Evolutionary conservation across 495 filamentous ascomycete genomes (phyloP), one percentile per base, ranked within the genome.

Genomic region (Lasiosphaeria hispida): DNA sequence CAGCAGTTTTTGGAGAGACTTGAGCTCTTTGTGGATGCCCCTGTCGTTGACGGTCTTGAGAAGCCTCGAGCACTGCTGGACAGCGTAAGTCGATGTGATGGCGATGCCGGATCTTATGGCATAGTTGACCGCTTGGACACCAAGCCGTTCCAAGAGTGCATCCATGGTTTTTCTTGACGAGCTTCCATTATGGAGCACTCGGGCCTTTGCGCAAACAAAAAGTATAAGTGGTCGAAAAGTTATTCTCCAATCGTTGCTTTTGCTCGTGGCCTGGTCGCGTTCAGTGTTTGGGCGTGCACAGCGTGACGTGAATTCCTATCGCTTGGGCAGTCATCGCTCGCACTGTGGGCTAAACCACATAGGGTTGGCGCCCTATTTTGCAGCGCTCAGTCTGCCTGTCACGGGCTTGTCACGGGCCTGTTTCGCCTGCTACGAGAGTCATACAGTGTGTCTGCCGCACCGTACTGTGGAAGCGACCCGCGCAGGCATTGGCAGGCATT

Each of bases 81-180:
- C 84, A 34, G 93, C 90, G 80, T 90, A 97, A 40, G 80, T 83
- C 43, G 89, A 90, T 0, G 94, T 96, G 52, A 97, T 84, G 10
- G 86, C 85, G 56, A 99, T 86, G 40, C 92, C 95, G n/a, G 90
- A 94, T 60, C 87, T 78, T 59, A 96, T 89, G 71, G 90, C 91
- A 81, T 90, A 92, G 73, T 91, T 96, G 83, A 92, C 87, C 45
- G 91, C 90, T 75, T 96, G 91, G 44, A 63, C 59, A 59, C 80
- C 63, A 71, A 94, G 82, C 58, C 84, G 85, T 41, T 78, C 73
- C 55, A 95, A 75, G 57, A 96, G 82, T 55, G 85, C 80, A 63
- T 96, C 91, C 91, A 96, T 96, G 55, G 68, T 82, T 64, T 59
- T 19, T 10, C 19, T 18, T 64, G 50, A 45, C 19, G 11, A 10